These are phyloP conservation scores for Pseudotsuga menziesii DNA, from an alignment of 75 land plant species.

Conservation along the genomic window DNA sequence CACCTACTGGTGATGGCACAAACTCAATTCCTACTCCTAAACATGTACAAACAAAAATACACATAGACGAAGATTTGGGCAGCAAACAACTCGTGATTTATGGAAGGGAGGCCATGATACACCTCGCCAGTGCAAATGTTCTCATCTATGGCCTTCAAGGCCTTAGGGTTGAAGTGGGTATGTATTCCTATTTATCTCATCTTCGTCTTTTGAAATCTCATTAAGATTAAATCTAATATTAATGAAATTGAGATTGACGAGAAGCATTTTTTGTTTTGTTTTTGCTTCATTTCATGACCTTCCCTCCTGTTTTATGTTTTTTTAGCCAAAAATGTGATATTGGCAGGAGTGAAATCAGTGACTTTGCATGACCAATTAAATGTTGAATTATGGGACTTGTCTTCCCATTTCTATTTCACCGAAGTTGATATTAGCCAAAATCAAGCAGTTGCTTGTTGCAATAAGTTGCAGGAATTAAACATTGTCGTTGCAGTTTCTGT, in stretches of 20 bases:
- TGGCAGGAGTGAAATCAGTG: slow-evolving; percentile 88
- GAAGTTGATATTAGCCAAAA: slow-evolving; percentile 77
- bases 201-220: too few species aligned
- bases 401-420: slow-evolving; percentile 59
- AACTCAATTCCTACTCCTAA: too few species aligned
- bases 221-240: too few species aligned
- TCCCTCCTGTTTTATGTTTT: slow-evolving; percentile 7
- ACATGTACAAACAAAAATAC: slow-evolving; percentile 10
- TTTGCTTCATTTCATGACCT: too few species aligned
- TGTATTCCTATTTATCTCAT: neutral
- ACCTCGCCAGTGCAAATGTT: slow-evolving; percentile 70
- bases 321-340: slow-evolving; percentile 79
- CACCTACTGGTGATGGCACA: too few species aligned
- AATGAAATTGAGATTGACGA: too few species aligned
- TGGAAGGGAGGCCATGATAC: slow-evolving; percentile 86
- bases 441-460: slow-evolving; percentile 57
- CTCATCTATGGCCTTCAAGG: slow-evolving; percentile 87
- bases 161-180: slow-evolving; percentile 88
- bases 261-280: too few species aligned
- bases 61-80: slow-evolving; percentile 94
- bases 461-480: slow-evolving; percentile 67
- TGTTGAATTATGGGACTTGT: slow-evolving; percentile 76
- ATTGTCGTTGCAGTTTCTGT: slow-evolving; percentile 45
- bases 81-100: slow-evolving; percentile 94
- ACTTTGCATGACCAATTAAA: slow-evolving; percentile 63